Base-by-base conservation (phyloP, 2,329 filamentous ascomycete genomes). In the Capronia epimyces region DNA sequence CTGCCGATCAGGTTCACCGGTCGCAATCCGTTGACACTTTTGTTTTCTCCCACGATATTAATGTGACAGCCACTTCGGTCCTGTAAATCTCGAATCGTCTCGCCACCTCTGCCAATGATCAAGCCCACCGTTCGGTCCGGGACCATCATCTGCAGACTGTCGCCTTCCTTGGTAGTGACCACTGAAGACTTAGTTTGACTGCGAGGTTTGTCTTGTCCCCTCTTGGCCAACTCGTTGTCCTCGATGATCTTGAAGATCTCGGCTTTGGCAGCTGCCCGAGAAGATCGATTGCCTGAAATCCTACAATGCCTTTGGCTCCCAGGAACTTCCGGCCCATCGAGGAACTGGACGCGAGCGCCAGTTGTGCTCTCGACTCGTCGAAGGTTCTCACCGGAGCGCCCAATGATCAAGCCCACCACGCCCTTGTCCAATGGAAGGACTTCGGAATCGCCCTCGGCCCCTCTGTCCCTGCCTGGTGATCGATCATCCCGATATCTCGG, bases 41-140 rank as follows among this genome's bases (percentile, higher is more conserved):
- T 94, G 60, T 88, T 88, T 71, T 95, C 89, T 62, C 87, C 87
- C 34, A 95, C 87, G 64, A 95, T 95, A 68, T 95, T 95, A 67
- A 95, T 89, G 68, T 95, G 90, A 67, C 89, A 95, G n/a, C 87
- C 87, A 62, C 87, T 93, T 56, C 87, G 80, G 67, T 95, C 89
- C 70, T 95, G 90, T 20, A 95, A 76, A 66, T 95, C 89, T 64
- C 89, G 84, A 63, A 95, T 95, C 1, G 89, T 95, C 71, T 95
- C 89, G 52, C 89, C 89, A 34, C 88, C 88, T 60, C 89, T 86
- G n/a, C 89, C 89, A 65, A 95, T 95, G 62, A 95, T 95, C 40
- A 95, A 75, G 45, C 89, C 89, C 53, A 95, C 89, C 7, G 89
- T 95, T 63, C 89, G 84, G 70, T 95, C 89, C 41, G 89, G 89